Evolutionary conservation across 306 rosid genomes (phyloP).

Genomic region (Hippophae rhamnoides): DNA sequence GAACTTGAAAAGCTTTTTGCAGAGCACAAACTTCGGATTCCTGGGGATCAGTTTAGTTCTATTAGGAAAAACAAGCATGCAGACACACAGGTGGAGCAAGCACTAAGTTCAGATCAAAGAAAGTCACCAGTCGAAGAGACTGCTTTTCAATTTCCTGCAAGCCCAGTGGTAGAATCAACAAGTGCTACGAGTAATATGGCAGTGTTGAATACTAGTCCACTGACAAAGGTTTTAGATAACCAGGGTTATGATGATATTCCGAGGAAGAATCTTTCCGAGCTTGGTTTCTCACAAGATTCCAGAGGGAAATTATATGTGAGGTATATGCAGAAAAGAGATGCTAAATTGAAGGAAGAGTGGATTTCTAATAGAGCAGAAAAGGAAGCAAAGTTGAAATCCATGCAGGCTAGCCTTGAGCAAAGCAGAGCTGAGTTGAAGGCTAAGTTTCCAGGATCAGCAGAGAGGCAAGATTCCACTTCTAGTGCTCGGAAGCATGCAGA

Average conservation of each 20-base stretch:
- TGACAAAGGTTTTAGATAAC: conserved; percentile 29
- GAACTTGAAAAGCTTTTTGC: conserved; percentile 97
- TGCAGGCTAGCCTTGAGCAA: conserved; percentile 84
- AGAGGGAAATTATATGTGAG: conserved; percentile 82
- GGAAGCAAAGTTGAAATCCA: conserved; percentile 91
- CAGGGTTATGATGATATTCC: conserved; percentile 41
- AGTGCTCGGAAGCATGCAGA: conserved; percentile 52
- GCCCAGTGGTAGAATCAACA: conserved; percentile 26
- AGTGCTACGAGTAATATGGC: conserved; percentile 32
- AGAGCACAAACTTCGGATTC: conserved; percentile 91
- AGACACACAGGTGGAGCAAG: conserved; percentile 43
- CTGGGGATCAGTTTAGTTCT: conserved; percentile 71
- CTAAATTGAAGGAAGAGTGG: conserved; percentile 88
- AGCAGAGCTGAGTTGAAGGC: conserved; percentile 76
- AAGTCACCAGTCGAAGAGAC: conserved; percentile 40
- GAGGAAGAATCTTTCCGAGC: conserved; percentile 47
- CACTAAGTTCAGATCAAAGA: conserved; percentile 33
- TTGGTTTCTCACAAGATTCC: conserved; percentile 49
- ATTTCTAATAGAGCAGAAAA: conserved; percentile 69
- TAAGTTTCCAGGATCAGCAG: conserved; percentile 61
- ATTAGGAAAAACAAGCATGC: conserved; percentile 49
- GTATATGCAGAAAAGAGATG: conserved; percentile 90
- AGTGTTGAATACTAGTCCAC: conserved; percentile 27
- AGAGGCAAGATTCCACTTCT: conserved; percentile 44
- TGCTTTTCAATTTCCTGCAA: conserved; percentile 37